A percentile compares a stretch with the other conserved stretches of the same genome.
phyloP scores from a whole-genome alignment of 176 grass and related monocot genomes.

The Ensete glaucum region DNA sequence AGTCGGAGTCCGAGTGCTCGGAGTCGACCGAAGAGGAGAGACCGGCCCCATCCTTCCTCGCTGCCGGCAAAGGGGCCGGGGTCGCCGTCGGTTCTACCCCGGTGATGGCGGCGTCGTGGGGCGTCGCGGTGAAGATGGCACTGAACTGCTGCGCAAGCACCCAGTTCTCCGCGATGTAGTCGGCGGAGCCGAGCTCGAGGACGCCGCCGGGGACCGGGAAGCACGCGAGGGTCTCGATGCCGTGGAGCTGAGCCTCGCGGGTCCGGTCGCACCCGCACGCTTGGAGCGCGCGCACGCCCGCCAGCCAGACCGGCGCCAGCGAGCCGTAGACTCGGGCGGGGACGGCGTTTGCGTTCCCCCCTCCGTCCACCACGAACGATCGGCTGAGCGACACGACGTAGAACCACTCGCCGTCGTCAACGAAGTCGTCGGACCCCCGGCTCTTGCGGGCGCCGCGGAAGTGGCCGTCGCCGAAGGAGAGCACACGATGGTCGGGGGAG shows the following conservation, averaged over 20 bases:
- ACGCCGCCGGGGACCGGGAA: conserved; percentile 1
- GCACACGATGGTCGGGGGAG: background rate
- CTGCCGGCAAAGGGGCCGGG: background rate
- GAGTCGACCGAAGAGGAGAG: conserved; percentile 24
- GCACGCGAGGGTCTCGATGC: conserved; percentile 3
- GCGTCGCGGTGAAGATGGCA: background rate
- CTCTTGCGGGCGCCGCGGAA: conserved; percentile 10
- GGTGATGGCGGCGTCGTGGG: background rate
- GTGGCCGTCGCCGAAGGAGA: conserved; percentile 28
- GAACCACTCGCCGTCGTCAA: conserved; percentile 2
- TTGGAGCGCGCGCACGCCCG: conserved; percentile 1
- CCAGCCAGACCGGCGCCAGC: background rate
- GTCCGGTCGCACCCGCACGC: background rate
- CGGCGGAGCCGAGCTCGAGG: conserved; percentile 8
- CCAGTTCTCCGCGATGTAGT: conserved; percentile 1
- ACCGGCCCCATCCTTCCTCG: conserved; percentile 5
- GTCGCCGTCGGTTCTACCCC: background rate
- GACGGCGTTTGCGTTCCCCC: background rate
- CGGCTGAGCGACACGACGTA: conserved; percentile 7
- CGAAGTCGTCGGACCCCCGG: background rate
- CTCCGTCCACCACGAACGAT: background rate
- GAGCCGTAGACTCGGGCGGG: background rate
- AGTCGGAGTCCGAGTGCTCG: conserved; percentile 18
- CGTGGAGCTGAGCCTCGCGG: conserved; percentile 3
- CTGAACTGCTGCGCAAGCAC: background rate